These are phyloP conservation scores for Globisporangium spinosum DNA, from an alignment of 352 stramenopile genomes.

Conservation along the genomic window DNA sequence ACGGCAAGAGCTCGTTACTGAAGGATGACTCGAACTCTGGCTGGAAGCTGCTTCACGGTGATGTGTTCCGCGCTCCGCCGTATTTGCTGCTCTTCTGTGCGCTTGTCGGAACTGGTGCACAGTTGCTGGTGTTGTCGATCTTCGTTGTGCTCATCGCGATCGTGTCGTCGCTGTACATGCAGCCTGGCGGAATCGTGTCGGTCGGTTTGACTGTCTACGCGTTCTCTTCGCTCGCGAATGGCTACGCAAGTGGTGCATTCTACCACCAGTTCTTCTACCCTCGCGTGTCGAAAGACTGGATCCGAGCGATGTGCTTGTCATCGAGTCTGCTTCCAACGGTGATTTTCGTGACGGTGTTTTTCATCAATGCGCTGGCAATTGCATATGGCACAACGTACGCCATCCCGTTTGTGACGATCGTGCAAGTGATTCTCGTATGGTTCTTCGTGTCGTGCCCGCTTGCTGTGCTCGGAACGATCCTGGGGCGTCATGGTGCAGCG, in stretches of 20 bases:
- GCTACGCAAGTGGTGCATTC: slow-evolving; percentile 87
- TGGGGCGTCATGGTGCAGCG: slow-evolving; percentile 92
- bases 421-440: slow-evolving; percentile 95
- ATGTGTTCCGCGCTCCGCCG: slow-evolving; percentile 91
- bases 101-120: slow-evolving; percentile 93
- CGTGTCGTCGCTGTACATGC: slow-evolving; percentile 93
- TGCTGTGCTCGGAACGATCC: slow-evolving; percentile 94
- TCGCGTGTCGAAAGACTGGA: slow-evolving; percentile 89
- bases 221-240: slow-evolving; percentile 89
- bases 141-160: slow-evolving; percentile 96
- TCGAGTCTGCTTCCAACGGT: slow-evolving; percentile 69
- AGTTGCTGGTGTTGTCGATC: slow-evolving; percentile 92
- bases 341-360: slow-evolving; percentile 85
- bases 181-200: slow-evolving; percentile 94
- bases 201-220: slow-evolving; percentile 94
- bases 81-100: slow-evolving; percentile 95
- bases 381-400: slow-evolving; percentile 84
- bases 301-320: slow-evolving; percentile 85
- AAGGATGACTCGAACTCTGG: slow-evolving; percentile 86
- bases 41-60: slow-evolving; percentile 96
- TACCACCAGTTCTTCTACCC: slow-evolving; percentile 92
- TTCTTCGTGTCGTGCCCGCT: slow-evolving; percentile 97
- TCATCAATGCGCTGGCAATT: slow-evolving; percentile 84
- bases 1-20: slow-evolving; percentile 74
- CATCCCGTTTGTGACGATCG: slow-evolving; percentile 82